A percentile compares a stretch with the other conserved stretches of the same genome.
Evolutionary conservation across 371 early-diverging fungal species (phyloP).

Genomic region (Catenaria anguillulae): DNA sequence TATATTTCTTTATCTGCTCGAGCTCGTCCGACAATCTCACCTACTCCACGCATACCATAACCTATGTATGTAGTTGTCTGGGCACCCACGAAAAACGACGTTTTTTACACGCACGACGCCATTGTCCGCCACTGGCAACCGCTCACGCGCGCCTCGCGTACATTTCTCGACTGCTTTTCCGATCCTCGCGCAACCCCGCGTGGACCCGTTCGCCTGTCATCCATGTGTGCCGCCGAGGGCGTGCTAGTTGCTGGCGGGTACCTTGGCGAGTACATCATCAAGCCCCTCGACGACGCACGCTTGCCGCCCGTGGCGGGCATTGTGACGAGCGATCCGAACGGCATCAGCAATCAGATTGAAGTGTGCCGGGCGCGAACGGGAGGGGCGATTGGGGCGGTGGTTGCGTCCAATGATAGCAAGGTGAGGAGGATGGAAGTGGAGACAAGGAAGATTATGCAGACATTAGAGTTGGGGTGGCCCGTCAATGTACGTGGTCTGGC

Average conservation of each 20-base stretch:
- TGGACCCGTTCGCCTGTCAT: constrained; percentile 32
- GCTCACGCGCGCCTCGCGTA: constrained; percentile 23
- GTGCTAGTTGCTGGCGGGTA: constrained; percentile 38
- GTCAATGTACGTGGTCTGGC: constrained; percentile 44
- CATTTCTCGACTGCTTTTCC: constrained; percentile 29
- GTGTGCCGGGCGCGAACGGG: constrained; percentile 20
- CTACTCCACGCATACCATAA: no score
- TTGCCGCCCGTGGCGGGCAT: constrained; percentile 19
- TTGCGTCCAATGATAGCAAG: constrained; percentile 46
- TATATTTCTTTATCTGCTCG: no score
- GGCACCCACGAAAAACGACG: constrained; percentile 52
- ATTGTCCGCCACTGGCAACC: constrained; percentile 51
- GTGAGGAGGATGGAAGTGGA: constrained; percentile 37
- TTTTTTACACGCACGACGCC: constrained; percentile 40
- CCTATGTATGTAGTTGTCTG: no score
- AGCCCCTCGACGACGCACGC: constrained; percentile 14
- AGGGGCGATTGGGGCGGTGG: constrained; percentile 27
- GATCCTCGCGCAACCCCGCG: constrained; percentile 19
- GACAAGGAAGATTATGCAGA: constrained; percentile 18
- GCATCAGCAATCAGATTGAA: constrained; percentile 51
- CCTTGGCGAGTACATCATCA: constrained; percentile 29
- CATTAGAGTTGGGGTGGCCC: constrained; percentile 38
- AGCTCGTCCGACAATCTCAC: no score
- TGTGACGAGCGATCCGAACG: constrained; percentile 21
- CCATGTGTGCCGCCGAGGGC: constrained; percentile 35